Evolutionary conservation across 2,329 filamentous ascomycete genomes (phyloP).

Genomic region (Colletotrichum musicola): DNA sequence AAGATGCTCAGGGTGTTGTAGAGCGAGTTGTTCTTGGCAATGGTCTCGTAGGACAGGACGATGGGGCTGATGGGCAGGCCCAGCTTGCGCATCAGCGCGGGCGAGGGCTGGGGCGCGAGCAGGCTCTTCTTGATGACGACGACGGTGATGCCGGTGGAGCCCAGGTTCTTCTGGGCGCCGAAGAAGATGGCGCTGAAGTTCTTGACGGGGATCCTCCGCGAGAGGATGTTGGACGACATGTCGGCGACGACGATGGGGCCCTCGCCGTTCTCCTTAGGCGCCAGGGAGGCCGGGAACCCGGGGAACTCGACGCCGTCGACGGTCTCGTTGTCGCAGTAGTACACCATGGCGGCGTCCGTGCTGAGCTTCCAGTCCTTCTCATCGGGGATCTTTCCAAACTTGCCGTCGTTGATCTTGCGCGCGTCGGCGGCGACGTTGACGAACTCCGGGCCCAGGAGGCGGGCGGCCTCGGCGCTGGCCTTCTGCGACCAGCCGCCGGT

Average conservation of each 20-base stretch:
- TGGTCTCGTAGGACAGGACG: conserved; percentile 84
- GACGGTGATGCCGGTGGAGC: conserved; percentile 86
- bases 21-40: conserved; percentile 92
- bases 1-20: conserved; percentile 98
- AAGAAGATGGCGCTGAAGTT: conserved; percentile 92
- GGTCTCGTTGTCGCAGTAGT: conserved; percentile 95
- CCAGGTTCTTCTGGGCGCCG: conserved; percentile 95
- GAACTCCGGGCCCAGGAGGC: conserved; percentile 81
- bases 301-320: conserved; percentile 95
- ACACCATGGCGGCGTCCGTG: conserved; percentile 78
- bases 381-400: conserved; percentile 86
- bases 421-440: conserved; percentile 85
- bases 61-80: conserved; percentile 83
- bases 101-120: conserved; percentile 79
- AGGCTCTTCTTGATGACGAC: conserved; percentile 86
- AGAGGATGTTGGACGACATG: conserved; percentile 95
- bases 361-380: conserved; percentile 83
- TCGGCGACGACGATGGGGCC: conserved; percentile 87
- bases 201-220: conserved; percentile 78
- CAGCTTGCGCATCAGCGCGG: conserved; percentile 78
- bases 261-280: conserved; percentile 68
- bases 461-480: conserved; percentile 83
- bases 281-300: conserved; percentile 74
- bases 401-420: conserved; percentile 76
- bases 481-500: conserved; percentile 92